phyloP scores from a whole-genome alignment of 345 rosid genomes.

The Syzygium oleosum region DNA sequence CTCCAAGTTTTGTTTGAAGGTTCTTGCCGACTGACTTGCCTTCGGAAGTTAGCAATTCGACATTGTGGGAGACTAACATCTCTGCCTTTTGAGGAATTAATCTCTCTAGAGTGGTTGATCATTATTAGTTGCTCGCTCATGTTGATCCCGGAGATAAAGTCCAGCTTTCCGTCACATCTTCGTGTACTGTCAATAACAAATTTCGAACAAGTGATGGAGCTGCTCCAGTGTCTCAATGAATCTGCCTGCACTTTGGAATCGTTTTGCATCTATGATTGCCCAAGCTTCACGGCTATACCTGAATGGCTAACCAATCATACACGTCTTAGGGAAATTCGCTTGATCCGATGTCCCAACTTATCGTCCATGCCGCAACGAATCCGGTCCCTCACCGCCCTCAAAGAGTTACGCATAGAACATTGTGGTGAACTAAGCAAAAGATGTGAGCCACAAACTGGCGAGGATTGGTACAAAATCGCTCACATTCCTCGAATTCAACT shows the following conservation, averaged over 20 bases:
- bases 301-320: neutral
- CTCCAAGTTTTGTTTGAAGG: no score
- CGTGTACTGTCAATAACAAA: accelerated
- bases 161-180: neutral
- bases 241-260: neutral
- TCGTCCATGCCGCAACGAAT: neutral
- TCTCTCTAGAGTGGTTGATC: no score
- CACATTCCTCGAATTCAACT: neutral
- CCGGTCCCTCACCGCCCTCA: neutral
- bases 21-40: no score
- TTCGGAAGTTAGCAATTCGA: no score
- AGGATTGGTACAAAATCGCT: neutral
- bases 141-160: no score
- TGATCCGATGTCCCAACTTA: neutral
- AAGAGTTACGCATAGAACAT: neutral
- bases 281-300: neutral
- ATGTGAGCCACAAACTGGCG: neutral
- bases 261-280: neutral
- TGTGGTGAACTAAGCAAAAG: neutral
- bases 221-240: neutral
- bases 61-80: no score
- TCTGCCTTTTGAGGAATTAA: no score
- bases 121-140: no score
- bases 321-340: neutral
- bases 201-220: neutral